These are phyloP conservation scores for Phytopythium cucurbitacearum DNA, from an alignment of 352 stramenopile species.

Conservation along the genomic window DNA sequence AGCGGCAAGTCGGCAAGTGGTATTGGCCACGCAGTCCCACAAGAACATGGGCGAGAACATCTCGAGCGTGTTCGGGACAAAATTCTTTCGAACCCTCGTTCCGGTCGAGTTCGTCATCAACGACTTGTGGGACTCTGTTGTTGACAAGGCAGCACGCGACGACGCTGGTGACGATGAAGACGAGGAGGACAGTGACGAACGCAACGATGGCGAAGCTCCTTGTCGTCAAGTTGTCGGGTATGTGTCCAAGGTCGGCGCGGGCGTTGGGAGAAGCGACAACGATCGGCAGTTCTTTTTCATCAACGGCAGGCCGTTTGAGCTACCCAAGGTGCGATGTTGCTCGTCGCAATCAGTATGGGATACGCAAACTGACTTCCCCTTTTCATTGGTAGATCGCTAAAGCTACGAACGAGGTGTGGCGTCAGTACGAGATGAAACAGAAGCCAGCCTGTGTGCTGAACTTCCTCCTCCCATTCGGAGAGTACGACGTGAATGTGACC, in stretches of 20 bases:
- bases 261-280: conserved; percentile 76
- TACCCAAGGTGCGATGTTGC: conserved; percentile 62
- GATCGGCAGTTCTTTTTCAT: conserved; percentile 96
- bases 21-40: conserved; percentile 68
- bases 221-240: conserved; percentile 52
- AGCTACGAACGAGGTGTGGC: conserved; percentile 90
- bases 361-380: not conserved
- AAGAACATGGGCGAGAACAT: conserved; percentile 80
- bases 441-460: conserved; percentile 93
- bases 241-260: conserved; percentile 63
- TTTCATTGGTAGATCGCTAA: conserved; percentile 43
- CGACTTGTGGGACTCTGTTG: conserved; percentile 6
- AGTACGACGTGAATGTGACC: conserved; percentile 96
- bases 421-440: conserved; percentile 86
- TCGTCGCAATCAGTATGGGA: not conserved
- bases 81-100: conserved; percentile 85
- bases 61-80: conserved; percentile 88
- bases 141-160: conserved; percentile 7
- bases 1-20: conserved; percentile 35
- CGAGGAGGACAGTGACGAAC: conserved; percentile 14
- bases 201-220: conserved; percentile 3
- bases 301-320: conserved; percentile 94
- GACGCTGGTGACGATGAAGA: conserved; percentile 12
- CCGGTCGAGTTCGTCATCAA: conserved; percentile 71
- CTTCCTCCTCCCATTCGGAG: conserved; percentile 81